phyloP scores from a whole-genome alignment of 208 protist species.

The Polymyxa betae region DNA sequence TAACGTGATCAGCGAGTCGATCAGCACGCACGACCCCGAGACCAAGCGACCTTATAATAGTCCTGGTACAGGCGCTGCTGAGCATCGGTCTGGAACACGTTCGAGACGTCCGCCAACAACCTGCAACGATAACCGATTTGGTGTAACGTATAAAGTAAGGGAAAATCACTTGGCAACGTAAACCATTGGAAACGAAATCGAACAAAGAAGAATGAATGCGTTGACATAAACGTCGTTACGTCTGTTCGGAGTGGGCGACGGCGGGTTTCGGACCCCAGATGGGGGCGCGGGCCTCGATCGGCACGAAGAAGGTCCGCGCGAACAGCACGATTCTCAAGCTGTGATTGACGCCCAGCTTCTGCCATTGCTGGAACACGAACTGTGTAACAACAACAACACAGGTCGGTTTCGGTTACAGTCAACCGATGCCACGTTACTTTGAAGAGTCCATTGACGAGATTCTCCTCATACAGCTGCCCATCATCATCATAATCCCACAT shows the following conservation, averaged over 20 bases:
- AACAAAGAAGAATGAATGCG: no score
- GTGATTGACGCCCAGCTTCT: not conserved
- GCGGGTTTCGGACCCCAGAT: not conserved
- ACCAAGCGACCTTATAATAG: constrained; percentile 73
- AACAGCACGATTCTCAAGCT: constrained; percentile 16
- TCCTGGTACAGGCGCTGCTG: constrained; percentile 68
- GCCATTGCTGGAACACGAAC: constrained; percentile 32
- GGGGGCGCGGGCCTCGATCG: not conserved
- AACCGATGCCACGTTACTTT: constrained; percentile 1
- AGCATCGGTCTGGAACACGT: constrained; percentile 48
- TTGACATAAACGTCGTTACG: no score
- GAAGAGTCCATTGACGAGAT: constrained; percentile 69
- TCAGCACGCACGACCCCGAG: constrained; percentile 15
- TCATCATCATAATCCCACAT: constrained; percentile 75
- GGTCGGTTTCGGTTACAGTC: not conserved
- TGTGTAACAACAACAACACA: not conserved
- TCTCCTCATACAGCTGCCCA: constrained; percentile 76
- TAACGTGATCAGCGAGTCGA: not conserved
- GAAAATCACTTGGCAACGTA: no score
- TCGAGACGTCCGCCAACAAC: constrained; percentile 44
- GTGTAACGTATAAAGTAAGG: not conserved
- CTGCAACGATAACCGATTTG: not conserved
- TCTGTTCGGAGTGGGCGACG: no score
- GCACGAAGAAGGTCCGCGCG: not conserved
- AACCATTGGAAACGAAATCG: no score